A percentile compares a stretch with the other conserved stretches of the same genome.
Conservation (phyloP, 169 alveolate genomes). For the Cyclospora cayetanensis region DNA sequence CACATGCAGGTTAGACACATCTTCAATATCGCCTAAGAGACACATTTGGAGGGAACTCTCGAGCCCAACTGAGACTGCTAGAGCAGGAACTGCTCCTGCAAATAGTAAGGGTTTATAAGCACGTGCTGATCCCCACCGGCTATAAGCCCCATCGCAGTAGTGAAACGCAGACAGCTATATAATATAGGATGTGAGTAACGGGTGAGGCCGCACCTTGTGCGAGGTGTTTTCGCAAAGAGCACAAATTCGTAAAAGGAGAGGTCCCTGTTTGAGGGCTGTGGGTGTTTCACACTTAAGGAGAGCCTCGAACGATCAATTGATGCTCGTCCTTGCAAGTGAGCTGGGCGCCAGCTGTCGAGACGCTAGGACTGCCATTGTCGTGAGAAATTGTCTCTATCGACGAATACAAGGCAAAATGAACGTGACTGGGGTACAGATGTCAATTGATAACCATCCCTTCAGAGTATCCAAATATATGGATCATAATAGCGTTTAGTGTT, state of each 20-base stretch:
- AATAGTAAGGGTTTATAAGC: not conserved
- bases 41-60: too few species aligned
- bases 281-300: too few species aligned
- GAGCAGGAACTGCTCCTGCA: not conserved
- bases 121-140: not conserved
- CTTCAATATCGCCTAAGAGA: conserved; percentile 52
- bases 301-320: too few species aligned
- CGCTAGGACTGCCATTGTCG: conserved; percentile 26
- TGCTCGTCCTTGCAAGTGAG: too few species aligned
- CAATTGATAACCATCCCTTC: too few species aligned
- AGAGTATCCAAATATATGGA: too few species aligned
- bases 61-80: not conserved
- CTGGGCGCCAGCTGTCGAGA: conserved; percentile 8
- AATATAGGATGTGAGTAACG: too few species aligned
- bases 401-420: too few species aligned
- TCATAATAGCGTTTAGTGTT: too few species aligned
- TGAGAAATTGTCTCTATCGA: too few species aligned
- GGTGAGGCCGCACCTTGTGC: conserved; percentile 65
- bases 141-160: not conserved
- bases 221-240: conserved; percentile 53
- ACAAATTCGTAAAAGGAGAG: conserved; percentile 58
- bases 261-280: conserved; percentile 61
- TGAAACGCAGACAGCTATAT: not conserved
- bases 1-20: conserved; percentile 64
- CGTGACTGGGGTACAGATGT: too few species aligned